Base-by-base conservation (phyloP, 805 yeast species). In the Scheffersomyces lignosus region DNA sequence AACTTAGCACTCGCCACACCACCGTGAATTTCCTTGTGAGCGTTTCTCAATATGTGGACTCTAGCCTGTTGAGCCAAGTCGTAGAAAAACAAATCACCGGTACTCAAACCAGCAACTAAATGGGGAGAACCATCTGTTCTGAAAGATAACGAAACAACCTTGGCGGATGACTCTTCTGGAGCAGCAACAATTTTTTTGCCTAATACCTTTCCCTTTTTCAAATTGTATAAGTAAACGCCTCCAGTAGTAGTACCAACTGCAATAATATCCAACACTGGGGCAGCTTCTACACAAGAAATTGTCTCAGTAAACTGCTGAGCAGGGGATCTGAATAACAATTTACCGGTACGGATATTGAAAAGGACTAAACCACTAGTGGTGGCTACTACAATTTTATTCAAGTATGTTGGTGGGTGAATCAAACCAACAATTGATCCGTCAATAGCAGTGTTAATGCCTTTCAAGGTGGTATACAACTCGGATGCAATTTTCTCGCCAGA, bases 91-190 rank as follows among this genome's bases (percentile, higher is more conserved):
- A 93, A 61, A 55, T 88, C 96, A 38, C 99, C 99, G 33, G 76
- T 75, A 15, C 75, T 73, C 32, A 87, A 75, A 9, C 91, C 93
- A 13, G 85, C 80, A 10, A 87, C 95, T 33, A 90, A 49, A 61
- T 90, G 95, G 3, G 95, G 73, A 2, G 83, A 73, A 0, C 95
- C 95, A 58, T 93, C 99, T 2, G 96, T 87, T 62, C 98, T 75
- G 67, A 95, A 91, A 1, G 96, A 84, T 15, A 91, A 49, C 0
- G 95, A 71, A 3, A 75, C 70, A 6, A 79, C 70, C 37, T 62
- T 63, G 6, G 74, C 60, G 0, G 68, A 56, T n/a, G 50, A 52
- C 26, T 62, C 71, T 18, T 48, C 45, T 1, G 74, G 71, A 0
- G 75, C 62, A 5, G 66, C 66, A 27, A 77, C 65, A 6, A 78